These are phyloP conservation scores for Russula sp. DNA, from an alignment of 768 basidiomycete genomes.

Conservation along the genomic window DNA sequence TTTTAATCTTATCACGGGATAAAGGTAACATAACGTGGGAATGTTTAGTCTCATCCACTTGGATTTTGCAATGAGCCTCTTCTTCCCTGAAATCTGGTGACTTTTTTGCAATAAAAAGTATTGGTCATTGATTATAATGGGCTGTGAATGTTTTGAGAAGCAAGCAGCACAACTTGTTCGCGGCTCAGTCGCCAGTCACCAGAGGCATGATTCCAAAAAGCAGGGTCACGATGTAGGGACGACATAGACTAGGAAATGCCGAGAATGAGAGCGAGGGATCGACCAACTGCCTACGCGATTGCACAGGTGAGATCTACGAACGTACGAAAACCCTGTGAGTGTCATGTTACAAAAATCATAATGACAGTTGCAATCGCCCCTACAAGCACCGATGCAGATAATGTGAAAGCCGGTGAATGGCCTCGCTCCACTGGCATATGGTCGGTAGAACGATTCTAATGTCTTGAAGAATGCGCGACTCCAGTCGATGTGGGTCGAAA, in stretches of 20 bases:
- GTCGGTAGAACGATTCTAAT: constrained; percentile 97
- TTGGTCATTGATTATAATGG: constrained; percentile 49
- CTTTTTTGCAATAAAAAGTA: no score
- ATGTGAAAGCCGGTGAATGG: constrained; percentile 71
- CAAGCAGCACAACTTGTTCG: constrained; percentile 92
- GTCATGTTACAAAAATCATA: constrained; percentile 93
- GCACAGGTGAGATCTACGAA: constrained; percentile 92
- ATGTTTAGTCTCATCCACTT: no score
- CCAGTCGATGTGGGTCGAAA: no score
- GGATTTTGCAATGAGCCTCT: no score
- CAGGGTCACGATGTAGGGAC: constrained; percentile 79
- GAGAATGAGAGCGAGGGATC: constrained; percentile 87
- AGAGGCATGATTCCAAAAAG: constrained; percentile 92
- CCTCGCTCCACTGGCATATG: constrained; percentile 66
- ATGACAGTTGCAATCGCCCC: constrained; percentile 90
- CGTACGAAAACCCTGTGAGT: constrained; percentile 93
- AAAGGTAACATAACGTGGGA: not conserved
- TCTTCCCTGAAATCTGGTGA: no score
- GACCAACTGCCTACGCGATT: constrained; percentile 74
- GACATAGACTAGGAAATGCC: constrained; percentile 95
- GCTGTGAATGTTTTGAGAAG: constrained; percentile 98
- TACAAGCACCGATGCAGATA: constrained; percentile 91
- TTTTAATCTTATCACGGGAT: not conserved
- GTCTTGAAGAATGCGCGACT: no score
- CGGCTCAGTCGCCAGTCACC: no score